Percentiles rank a stretch among this genome's conserved stretches.
Conservation (phyloP, 2,329 filamentous ascomycete species). For the Ciborinia camelliae region DNA sequence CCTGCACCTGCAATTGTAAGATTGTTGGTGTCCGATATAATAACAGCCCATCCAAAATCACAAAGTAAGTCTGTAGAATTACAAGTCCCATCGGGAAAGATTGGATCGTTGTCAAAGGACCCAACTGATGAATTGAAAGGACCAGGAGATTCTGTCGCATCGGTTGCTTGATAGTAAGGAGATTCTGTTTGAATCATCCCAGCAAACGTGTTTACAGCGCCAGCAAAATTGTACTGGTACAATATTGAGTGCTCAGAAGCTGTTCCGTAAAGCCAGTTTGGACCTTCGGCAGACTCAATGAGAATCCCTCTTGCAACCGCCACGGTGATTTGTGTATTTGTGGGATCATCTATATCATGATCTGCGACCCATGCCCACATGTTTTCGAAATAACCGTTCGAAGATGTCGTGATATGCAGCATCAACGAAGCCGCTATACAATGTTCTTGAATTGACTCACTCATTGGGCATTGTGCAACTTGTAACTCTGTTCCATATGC, state of each 20-base stretch:
- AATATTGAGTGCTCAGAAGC: conserved; percentile 62
- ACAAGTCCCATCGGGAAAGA: too few relatives aligned
- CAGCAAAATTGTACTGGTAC: conserved; percentile 47
- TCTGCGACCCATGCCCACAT: conserved; percentile 29
- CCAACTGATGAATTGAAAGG: too few relatives aligned
- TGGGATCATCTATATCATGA: conserved; percentile 32
- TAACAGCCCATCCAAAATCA: too few relatives aligned
- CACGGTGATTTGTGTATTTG: conserved; percentile 22
- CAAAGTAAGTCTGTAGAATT: too few relatives aligned
- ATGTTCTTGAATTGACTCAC: conserved; percentile 29
- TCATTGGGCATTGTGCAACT: conserved; percentile 34
- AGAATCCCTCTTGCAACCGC: conserved; percentile 23
- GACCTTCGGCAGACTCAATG: conserved; percentile 19
- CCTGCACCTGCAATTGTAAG: too few relatives aligned
- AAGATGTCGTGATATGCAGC: conserved; percentile 24
- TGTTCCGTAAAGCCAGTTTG: conserved; percentile 52
- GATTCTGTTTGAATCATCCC: conserved; percentile 52
- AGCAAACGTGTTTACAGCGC: background rate
- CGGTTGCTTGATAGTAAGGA: conserved; percentile 63
- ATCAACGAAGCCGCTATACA: conserved; percentile 26
- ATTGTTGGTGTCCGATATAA: too few relatives aligned
- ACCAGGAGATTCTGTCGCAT: too few relatives aligned
- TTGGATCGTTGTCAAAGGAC: too few relatives aligned
- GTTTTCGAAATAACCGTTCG: conserved; percentile 29
- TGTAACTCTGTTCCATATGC: conserved; percentile 39